Evolutionary conservation across 2,329 filamentous ascomycete genomes (phyloP).

Genomic region (Aspergillus japonicus): DNA sequence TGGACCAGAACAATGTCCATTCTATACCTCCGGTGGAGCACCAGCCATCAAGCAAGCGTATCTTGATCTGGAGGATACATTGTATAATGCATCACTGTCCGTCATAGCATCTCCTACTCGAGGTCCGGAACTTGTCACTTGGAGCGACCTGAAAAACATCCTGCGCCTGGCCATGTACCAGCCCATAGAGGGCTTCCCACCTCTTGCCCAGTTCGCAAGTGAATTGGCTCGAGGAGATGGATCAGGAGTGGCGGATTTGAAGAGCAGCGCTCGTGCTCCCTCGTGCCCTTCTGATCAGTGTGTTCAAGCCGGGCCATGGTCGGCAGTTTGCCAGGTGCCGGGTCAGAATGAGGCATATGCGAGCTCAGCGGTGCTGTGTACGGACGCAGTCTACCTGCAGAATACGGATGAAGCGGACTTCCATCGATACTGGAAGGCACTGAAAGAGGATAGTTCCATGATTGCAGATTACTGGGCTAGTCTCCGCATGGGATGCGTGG

Average conservation of each 20-base stretch:
- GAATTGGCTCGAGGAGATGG: slow-evolving; percentile 29
- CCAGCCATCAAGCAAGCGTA: slow-evolving; percentile 29
- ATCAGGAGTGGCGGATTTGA: slow-evolving; percentile 30
- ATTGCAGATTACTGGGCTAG: slow-evolving; percentile 42
- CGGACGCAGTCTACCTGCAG: slow-evolving; percentile 29
- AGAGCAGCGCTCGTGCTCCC: slow-evolving; percentile 25
- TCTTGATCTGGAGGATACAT: slow-evolving; percentile 21
- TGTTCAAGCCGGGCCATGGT: slow-evolving; percentile 32
- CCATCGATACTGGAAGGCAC: slow-evolving; percentile 20
- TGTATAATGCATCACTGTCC: slow-evolving; percentile 30
- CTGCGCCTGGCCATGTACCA: slow-evolving; percentile 34
- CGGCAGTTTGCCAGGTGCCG: slow-evolving; percentile 25
- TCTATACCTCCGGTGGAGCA: slow-evolving; percentile 29
- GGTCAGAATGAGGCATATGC: slow-evolving; percentile 30
- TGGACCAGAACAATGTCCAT: slow-evolving; percentile 30
- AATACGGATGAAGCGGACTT: slow-evolving; percentile 21
- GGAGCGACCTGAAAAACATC: slow-evolving; percentile 34
- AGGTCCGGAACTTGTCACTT: slow-evolving; percentile 38
- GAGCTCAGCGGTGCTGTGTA: slow-evolving; percentile 32
- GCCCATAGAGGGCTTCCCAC: slow-evolving; percentile 29
- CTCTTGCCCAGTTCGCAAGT: slow-evolving; percentile 27
- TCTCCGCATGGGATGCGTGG: slow-evolving; percentile 36
- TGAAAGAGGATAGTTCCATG: slow-evolving; percentile 25
- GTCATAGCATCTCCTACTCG: slow-evolving; percentile 29
- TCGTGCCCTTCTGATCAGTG: slow-evolving; percentile 31